These are phyloP conservation scores for Penicillium cosmopolitanum DNA, from an alignment of 495 filamentous ascomycete genomes.

Conservation along the genomic window DNA sequence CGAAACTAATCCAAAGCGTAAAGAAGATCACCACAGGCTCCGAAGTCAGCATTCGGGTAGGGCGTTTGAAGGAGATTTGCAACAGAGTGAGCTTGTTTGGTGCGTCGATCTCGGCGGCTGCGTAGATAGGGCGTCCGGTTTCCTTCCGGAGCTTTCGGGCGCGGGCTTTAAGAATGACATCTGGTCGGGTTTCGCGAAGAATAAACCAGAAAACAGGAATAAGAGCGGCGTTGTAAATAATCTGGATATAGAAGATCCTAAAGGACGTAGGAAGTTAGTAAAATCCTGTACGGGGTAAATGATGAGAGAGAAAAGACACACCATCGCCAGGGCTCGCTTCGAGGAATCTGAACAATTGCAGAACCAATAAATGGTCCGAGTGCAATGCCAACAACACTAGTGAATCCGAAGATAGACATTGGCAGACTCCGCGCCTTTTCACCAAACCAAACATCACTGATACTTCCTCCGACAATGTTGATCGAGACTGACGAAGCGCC, in stretches of 20 bases:
- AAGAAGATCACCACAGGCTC: slow-evolving; percentile 58
- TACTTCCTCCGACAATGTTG: slow-evolving; percentile 52
- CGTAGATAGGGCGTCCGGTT: slow-evolving; percentile 54
- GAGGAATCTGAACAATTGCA: slow-evolving; percentile 41
- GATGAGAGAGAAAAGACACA: slow-evolving; percentile 14
- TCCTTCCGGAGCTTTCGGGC: slow-evolving; percentile 65
- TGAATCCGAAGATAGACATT: slow-evolving; percentile 49
- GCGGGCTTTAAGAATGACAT: slow-evolving; percentile 60
- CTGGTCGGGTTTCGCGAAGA: slow-evolving; percentile 45
- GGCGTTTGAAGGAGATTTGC: slow-evolving; percentile 46
- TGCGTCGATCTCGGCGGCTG: slow-evolving; percentile 35
- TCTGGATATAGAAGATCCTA: slow-evolving; percentile 57
- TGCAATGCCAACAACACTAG: slow-evolving; percentile 48
- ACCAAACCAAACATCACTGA: slow-evolving; percentile 48
- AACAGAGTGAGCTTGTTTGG: slow-evolving; percentile 29
- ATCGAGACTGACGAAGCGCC: slow-evolving; percentile 50
- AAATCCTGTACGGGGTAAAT: neutral
- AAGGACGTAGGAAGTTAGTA: slow-evolving; percentile 6
- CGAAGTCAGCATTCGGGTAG: slow-evolving; percentile 52
- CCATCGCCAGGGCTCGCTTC: slow-evolving; percentile 49
- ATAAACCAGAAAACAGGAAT: slow-evolving; percentile 48
- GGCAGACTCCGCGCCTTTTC: slow-evolving; percentile 44
- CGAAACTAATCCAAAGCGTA: slow-evolving; percentile 57
- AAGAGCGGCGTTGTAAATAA: slow-evolving; percentile 51
- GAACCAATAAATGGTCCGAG: slow-evolving; percentile 54